Evolutionary conservation across 495 filamentous ascomycete genomes (phyloP).

Genomic region (Penicillium salamii): DNA sequence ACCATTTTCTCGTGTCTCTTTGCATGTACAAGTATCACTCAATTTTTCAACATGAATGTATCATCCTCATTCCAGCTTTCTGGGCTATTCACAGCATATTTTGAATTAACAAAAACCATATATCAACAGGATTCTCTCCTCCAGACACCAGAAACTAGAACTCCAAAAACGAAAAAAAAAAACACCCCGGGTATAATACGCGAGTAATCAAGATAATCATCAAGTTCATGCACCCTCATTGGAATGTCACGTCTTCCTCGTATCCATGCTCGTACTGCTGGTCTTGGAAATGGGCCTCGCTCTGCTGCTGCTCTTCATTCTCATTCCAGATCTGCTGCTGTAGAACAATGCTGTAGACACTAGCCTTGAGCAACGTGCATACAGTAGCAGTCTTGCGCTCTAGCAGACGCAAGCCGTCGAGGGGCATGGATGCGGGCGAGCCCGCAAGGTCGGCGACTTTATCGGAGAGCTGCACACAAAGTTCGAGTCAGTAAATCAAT

Average conservation of each 20-base stretch:
- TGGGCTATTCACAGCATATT: constrained; percentile 9
- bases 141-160: background rate
- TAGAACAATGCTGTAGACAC: constrained; percentile 96
- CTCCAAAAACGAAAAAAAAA: constrained; percentile 1
- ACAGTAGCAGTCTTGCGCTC: constrained; percentile 93
- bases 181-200: constrained; percentile 17
- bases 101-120: constrained; percentile 8
- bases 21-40: constrained; percentile 32
- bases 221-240: constrained; percentile 11
- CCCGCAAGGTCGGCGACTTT: constrained; percentile 37
- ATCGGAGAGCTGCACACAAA: constrained; percentile 29
- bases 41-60: constrained; percentile 15
- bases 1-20: constrained; percentile 24
- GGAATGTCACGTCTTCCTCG: constrained; percentile 33
- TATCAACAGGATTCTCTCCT: constrained; percentile 1
- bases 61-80: constrained; percentile 9
- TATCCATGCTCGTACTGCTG: constrained; percentile 32
- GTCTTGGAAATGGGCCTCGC: constrained; percentile 23
- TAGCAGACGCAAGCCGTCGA: constrained; percentile 78
- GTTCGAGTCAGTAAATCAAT: constrained; percentile 5
- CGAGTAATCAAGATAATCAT: constrained; percentile 10
- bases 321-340: constrained; percentile 88
- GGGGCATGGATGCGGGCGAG: constrained; percentile 32
- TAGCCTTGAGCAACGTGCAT: constrained; percentile 93
- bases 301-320: constrained; percentile 39